Base-by-base conservation (phyloP, 2,329 filamentous ascomycete genomes). In the Saccharata proteae region DNA sequence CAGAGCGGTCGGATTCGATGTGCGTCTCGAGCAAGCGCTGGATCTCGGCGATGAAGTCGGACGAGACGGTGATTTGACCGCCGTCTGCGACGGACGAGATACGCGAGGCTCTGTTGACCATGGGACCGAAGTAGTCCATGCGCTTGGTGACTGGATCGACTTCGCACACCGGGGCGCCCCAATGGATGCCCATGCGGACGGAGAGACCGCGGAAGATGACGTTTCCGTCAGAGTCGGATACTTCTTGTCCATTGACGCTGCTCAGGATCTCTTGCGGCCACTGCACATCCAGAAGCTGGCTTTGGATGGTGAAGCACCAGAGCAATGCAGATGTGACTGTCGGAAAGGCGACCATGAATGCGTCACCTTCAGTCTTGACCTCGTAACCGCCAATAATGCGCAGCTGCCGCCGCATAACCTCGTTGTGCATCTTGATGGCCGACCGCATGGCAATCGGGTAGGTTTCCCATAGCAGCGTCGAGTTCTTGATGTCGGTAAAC, bases 401-500 rank as follows among this genome's bases (percentile, higher is more conserved):
- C 43, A 98, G 64, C 52, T 96, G 88, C 34, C 90, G 74, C 43
- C 90, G 80, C 79, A 98, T 93, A 26, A 94, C 74, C 47, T 93
- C 85, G 55, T 98, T 98, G 66, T 98, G 90, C 43, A 93, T 77
- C 57, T 88, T 92, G 59, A 98, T 98, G 12, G 86, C 86, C 10
- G 86, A 88, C 46, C 88, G 74, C 90, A 98, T 98, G 13, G 90
- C 86, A 38, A 80, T 80, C 1, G 86, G 84, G 51, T 88, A 92
- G 33, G 84, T 85, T 57, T 98, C 90, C 90, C 90, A 98, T 5
- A 98, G 65, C 22, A 82, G 76, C 1, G 90, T 98, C 15, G 88
- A 96, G 60, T 88, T 93, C 65, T 96, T 96, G 68, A 98, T 98
- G 61, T 98, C 90, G 0, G 90, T 98, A 54, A 98, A 98, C 29